phyloP scores from a whole-genome alignment of 225 moss, liverwort and hornwort genomes.

The Polytrichum commune region DNA sequence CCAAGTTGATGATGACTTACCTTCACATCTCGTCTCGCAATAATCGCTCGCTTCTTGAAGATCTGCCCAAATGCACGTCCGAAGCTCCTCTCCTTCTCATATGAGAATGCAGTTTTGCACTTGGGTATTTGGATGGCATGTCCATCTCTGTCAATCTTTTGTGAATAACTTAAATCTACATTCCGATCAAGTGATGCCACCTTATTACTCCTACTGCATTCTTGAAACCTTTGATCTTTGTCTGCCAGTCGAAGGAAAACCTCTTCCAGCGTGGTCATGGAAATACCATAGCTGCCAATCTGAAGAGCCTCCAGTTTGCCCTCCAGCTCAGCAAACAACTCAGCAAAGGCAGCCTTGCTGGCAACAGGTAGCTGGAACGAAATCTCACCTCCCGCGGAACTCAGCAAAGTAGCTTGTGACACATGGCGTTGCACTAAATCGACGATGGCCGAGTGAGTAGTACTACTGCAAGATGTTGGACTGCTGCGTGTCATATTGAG shows the following conservation, averaged over 20 bases:
- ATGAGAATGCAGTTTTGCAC: constrained; percentile 6
- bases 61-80: constrained; percentile 62
- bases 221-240: constrained; percentile 24
- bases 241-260: constrained; percentile 80
- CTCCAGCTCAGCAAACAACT: constrained; percentile 66
- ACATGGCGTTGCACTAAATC: constrained; percentile 58
- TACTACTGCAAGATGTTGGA: constrained; percentile 31
- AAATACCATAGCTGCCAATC: constrained; percentile 78
- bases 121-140: constrained; percentile 23
- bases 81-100: constrained; percentile 55
- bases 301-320: constrained; percentile 48
- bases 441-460: constrained; percentile 24
- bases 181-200: background rate
- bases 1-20: constrained; percentile 23
- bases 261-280: constrained; percentile 93
- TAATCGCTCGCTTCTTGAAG: constrained; percentile 71
- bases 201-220: constrained; percentile 6
- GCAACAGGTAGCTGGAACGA: constrained; percentile 72
- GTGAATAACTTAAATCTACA: background rate
- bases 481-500: constrained; percentile 66
- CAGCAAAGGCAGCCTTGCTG: constrained; percentile 53
- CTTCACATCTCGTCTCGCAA: constrained; percentile 87
- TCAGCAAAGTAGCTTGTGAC: constrained; percentile 65
- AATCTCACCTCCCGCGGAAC: constrained; percentile 81
- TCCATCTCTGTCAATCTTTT: constrained; percentile 37